Conservation (phyloP, 768 basidiomycete species). For the Amanita molliuscula region DNA sequence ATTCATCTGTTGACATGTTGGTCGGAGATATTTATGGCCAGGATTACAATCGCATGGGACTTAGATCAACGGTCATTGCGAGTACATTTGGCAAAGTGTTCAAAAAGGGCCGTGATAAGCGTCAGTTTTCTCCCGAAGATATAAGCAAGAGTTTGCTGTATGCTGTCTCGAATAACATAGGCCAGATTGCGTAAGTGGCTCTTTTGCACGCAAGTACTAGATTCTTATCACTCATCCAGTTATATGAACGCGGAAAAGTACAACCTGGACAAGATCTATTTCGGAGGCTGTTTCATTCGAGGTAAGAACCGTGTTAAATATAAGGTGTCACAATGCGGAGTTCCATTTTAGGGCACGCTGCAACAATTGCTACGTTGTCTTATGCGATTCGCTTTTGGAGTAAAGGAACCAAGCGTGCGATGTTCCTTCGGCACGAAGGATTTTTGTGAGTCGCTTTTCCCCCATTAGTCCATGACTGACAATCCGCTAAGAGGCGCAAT, state of each 20-base stretch:
- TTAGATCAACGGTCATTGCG: conserved; percentile 97
- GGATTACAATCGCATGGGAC: conserved; percentile 88
- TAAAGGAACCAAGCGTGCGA: conserved; percentile 90
- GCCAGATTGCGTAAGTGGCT: conserved; percentile 91
- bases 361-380: conserved; percentile 93
- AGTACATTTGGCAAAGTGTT: conserved; percentile 99
- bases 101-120: conserved; percentile 74
- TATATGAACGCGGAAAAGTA: conserved; percentile 99
- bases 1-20: conserved; percentile 93
- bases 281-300: conserved; percentile 98
- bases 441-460: conserved; percentile 63
- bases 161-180: conserved; percentile 97
- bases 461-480: conserved; percentile 10
- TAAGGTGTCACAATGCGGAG: background rate
- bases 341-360: conserved; percentile 69
- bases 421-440: conserved; percentile 96
- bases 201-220: background rate
- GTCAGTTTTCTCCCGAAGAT: conserved; percentile 80
- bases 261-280: conserved; percentile 92
- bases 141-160: conserved; percentile 92
- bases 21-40: conserved; percentile 99
- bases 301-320: conserved; percentile 35
- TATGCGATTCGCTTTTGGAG: conserved; percentile 99
- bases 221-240: conserved; percentile 26
- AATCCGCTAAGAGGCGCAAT: conserved; percentile 62